Percentiles rank a stretch among this genome's conserved stretches.
Evolutionary conservation across 2,329 filamentous ascomycete species (phyloP).

Genomic region (Hypoxylon sp.): DNA sequence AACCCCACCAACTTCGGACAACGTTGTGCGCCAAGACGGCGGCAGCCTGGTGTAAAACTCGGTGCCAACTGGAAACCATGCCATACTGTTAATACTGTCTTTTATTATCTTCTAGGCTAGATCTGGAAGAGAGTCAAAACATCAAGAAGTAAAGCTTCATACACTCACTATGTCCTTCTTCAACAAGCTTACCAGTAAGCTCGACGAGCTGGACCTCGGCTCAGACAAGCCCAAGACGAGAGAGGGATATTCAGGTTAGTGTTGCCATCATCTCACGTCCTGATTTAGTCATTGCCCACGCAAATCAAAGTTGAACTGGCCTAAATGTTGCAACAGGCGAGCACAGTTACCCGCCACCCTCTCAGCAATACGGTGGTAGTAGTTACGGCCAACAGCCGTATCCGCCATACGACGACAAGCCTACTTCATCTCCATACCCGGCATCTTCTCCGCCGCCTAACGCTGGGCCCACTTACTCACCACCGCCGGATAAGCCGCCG

Average conservation of each 20-base stretch:
- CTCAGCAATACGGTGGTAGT: slow-evolving; percentile 45
- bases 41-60: background rate
- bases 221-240: slow-evolving; percentile 44
- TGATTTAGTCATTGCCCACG: background rate
- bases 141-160: background rate
- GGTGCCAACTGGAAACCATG: background rate
- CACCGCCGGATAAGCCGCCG: slow-evolving; percentile 59
- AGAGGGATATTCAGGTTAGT: slow-evolving; percentile 40
- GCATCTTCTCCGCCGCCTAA: slow-evolving; percentile 44
- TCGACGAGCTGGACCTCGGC: slow-evolving; percentile 50
- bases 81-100: background rate
- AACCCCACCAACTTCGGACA: background rate
- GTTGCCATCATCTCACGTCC: slow-evolving; percentile 2
- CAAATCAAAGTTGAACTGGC: background rate
- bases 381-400: slow-evolving; percentile 21
- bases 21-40: slow-evolving; percentile 3
- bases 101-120: background rate
- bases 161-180: slow-evolving; percentile 50
- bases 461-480: slow-evolving; percentile 53
- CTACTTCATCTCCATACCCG: slow-evolving; percentile 40
- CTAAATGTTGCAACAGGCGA: slow-evolving; percentile 36
- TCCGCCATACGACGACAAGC: slow-evolving; percentile 30
- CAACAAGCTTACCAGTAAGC: slow-evolving; percentile 51
- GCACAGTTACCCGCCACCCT: slow-evolving; percentile 45
- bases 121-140: background rate